These are phyloP conservation scores for Ceratocystis cubensis DNA, from an alignment of 2,329 filamentous ascomycete species.

Conservation along the genomic window DNA sequence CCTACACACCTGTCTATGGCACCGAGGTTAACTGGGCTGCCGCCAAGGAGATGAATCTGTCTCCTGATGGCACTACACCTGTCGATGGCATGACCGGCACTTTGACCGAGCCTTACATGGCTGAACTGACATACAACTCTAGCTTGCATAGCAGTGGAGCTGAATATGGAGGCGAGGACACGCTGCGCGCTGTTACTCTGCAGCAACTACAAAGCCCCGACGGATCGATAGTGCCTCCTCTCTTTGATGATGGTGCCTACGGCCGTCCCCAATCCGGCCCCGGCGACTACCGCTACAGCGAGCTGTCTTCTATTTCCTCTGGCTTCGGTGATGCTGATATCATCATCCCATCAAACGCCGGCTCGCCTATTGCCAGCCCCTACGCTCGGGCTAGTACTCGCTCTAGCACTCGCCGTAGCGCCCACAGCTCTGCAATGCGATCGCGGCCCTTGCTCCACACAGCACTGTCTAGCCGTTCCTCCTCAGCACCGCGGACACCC, in stretches of 20 bases:
- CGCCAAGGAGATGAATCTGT: neutral
- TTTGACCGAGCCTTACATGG: slow-evolving; percentile 15
- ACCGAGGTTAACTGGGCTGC: slow-evolving; percentile 12
- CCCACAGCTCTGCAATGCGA: slow-evolving; percentile 4
- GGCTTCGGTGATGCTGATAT: slow-evolving; percentile 53
- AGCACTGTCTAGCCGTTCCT: neutral
- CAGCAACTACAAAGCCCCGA: slow-evolving; percentile 1
- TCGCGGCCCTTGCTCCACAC: neutral
- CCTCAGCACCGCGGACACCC: slow-evolving; percentile 4
- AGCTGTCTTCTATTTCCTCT: slow-evolving; percentile 48
- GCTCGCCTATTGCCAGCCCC: slow-evolving; percentile 22
- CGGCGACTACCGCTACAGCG: slow-evolving; percentile 18
- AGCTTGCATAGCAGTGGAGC: slow-evolving; percentile 14
- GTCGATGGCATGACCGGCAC: slow-evolving; percentile 3
- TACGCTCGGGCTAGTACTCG: slow-evolving; percentile 17
- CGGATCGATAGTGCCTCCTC: neutral
- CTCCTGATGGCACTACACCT: neutral
- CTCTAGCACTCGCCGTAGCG: slow-evolving; percentile 12
- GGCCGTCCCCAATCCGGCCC: neutral
- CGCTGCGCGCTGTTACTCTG: neutral
- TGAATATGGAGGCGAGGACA: slow-evolving; percentile 19
- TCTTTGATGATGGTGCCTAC: neutral
- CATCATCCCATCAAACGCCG: slow-evolving; percentile 31
- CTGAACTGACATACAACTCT: slow-evolving; percentile 13
- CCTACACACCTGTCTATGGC: neutral